These are phyloP conservation scores for Eucalyptus lansdowneana DNA, from an alignment of 345 rosid species.

Conservation along the genomic window DNA sequence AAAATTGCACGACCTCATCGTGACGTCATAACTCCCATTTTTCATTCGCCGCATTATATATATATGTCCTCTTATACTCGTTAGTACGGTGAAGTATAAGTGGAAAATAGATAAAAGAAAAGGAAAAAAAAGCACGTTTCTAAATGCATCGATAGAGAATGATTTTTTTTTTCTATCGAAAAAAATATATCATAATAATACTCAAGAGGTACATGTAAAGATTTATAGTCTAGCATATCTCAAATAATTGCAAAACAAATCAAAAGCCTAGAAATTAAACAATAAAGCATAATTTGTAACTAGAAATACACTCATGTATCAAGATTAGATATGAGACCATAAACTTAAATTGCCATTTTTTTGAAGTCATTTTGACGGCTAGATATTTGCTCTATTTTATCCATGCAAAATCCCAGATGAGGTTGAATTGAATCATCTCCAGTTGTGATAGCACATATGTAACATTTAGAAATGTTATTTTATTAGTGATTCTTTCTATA, in stretches of 20 bases:
- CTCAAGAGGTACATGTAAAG: too few species aligned
- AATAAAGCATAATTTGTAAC: too few species aligned
- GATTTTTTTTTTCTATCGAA: neutral
- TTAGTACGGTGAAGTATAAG: neutral
- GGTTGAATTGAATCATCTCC: neutral
- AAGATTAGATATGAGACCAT: too few species aligned
- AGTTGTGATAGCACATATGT: accelerated
- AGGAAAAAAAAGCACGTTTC: neutral
- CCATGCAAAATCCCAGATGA: neutral
- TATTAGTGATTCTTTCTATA: neutral
- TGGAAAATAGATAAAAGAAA: neutral
- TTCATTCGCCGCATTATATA: neutral
- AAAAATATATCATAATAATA: too few species aligned
- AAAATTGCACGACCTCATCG: neutral
- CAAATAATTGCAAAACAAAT: too few species aligned
- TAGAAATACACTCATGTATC: too few species aligned
- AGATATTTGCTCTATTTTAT: neutral
- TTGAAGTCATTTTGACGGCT: neutral
- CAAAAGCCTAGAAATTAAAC: too few species aligned
- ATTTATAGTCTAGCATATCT: too few species aligned
- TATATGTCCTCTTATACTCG: neutral
- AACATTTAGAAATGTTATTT: neutral
- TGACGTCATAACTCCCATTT: neutral
- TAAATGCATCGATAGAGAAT: neutral
- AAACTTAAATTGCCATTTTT: neutral